phyloP scores from a whole-genome alignment of 768 basidiomycete genomes.

The Russula sp. region DNA sequence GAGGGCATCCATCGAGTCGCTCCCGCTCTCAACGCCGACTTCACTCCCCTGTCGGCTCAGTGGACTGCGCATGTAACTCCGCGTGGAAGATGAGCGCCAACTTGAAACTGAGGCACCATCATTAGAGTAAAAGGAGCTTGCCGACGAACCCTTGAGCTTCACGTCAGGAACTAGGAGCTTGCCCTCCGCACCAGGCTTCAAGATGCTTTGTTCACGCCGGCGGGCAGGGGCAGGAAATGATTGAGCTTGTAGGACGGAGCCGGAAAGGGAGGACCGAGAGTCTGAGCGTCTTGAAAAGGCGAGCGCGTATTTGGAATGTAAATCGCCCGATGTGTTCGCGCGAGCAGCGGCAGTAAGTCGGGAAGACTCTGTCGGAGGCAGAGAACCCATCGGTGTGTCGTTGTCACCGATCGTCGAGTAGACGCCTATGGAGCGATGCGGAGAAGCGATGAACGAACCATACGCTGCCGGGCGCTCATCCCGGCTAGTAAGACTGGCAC shows the following conservation, averaged over 20 bases:
- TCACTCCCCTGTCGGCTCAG: slow-evolving; percentile 39
- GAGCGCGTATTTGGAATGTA: slow-evolving; percentile 50
- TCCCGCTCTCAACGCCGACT: slow-evolving; percentile 33
- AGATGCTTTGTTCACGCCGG: slow-evolving; percentile 46
- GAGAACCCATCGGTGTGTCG: slow-evolving; percentile 21
- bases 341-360: slow-evolving; percentile 28
- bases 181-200: slow-evolving; percentile 58
- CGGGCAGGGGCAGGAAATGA: slow-evolving; percentile 32
- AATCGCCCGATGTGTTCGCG: slow-evolving; percentile 35
- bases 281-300: slow-evolving; percentile 53
- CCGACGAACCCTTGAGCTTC: slow-evolving; percentile 35
- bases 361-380: slow-evolving; percentile 22
- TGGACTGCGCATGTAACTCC: slow-evolving; percentile 33
- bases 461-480: slow-evolving; percentile 35
- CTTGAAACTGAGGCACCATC: slow-evolving; percentile 26
- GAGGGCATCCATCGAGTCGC: slow-evolving; percentile 28
- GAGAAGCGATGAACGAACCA: slow-evolving; percentile 44
- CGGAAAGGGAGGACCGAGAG: slow-evolving; percentile 39
- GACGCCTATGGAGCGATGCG: slow-evolving; percentile 44
- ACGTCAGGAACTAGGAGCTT: slow-evolving; percentile 53
- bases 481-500: slow-evolving; percentile 28
- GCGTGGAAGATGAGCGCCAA: slow-evolving; percentile 22
- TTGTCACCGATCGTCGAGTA: slow-evolving; percentile 42
- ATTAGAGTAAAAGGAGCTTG: slow-evolving; percentile 25
- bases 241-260: slow-evolving; percentile 31